These are phyloP conservation scores for Neoboletus magnificus DNA, from an alignment of 768 basidiomycete genomes.

Conservation along the genomic window DNA sequence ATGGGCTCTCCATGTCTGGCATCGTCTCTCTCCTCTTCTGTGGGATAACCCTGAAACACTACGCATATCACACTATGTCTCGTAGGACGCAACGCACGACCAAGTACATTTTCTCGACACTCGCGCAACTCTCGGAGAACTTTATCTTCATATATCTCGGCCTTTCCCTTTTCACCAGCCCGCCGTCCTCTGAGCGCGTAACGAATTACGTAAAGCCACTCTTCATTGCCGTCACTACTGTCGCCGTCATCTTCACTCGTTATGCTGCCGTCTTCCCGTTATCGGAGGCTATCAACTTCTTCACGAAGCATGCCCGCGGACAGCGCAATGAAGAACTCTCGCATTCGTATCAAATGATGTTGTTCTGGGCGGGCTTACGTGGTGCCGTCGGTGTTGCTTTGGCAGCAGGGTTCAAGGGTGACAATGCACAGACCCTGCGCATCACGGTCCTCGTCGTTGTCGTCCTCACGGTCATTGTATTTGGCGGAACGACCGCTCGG, in stretches of 20 bases:
- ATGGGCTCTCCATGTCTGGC: conserved; percentile 89
- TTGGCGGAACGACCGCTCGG: conserved; percentile 94
- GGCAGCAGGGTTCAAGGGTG: conserved; percentile 93
- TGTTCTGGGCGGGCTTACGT: conserved; percentile 96
- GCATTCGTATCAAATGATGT: conserved; percentile 99
- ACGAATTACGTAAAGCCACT: conserved; percentile 90
- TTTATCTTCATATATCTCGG: conserved; percentile 99
- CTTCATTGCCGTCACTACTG: conserved; percentile 88
- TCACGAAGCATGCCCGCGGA: conserved; percentile 79
- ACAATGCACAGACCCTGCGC: conserved; percentile 84
- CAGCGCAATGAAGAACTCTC: conserved; percentile 89
- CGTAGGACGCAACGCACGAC: conserved; percentile 88
- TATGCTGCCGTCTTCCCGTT: conserved; percentile 96
- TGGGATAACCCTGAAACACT: conserved; percentile 98
- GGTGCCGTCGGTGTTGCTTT: conserved; percentile 98
- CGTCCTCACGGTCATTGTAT: conserved; percentile 89
- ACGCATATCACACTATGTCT: conserved; percentile 99
- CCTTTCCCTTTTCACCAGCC: conserved; percentile 89
- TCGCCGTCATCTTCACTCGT: conserved; percentile 91
- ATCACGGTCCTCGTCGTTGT: conserved; percentile 96
- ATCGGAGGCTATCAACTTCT: conserved; percentile 91
- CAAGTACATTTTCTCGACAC: conserved; percentile 92
- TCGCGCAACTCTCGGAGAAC: conserved; percentile 94
- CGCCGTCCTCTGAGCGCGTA: conserved; percentile 73
- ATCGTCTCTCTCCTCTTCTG: conserved; percentile 98